Evolutionary conservation across 352 stramenopile species (phyloP), one percentile per base, ranked within the genome.

Genomic region (Ophiocytium majus): DNA sequence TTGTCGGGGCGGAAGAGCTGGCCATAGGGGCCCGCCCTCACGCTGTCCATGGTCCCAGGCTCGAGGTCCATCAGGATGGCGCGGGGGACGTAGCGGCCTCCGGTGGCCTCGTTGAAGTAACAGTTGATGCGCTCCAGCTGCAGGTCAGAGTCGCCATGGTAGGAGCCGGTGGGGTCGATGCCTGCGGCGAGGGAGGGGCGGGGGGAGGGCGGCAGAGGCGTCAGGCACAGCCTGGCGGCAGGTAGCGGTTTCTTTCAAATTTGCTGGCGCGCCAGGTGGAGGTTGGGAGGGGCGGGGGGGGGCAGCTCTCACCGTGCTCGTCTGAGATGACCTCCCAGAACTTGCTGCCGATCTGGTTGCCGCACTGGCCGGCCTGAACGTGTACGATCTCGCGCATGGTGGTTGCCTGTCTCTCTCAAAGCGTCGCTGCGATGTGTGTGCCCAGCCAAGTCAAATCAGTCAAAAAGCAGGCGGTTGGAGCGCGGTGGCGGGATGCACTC

Each of bases 1-100:
- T 99, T 99, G 91, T 99, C 97, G 32, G 97, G 97, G 81, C 96
- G 94, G 92, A 99, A 99, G 79, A 99, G 94, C 89, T 98, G 91
- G 64, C 97, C 97, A 88, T 97, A 98, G 14, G 95, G 93, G 83
- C 95, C 96, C 10, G 94, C 93, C 83, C 97, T 95, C 64, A 99
- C 97, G n/a, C 96, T 96, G 91, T 99, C 97, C 97, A 99, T 99
- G 80, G 97, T 99, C 84, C 97, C 97, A 33, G 97, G 97, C 91
- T 99, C 97, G 63, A 99, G 91, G 91, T 99, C 97, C 91, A 98
- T 99, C 19, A 99, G 91, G 88, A 99, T 97, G 82, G 97, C 96
- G 84, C 97, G 95, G 49, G 97, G 97, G 86, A 99, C 97, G 86
- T 99, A 99, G 79, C 96, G 94, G 83, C 96, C 97, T 79, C 93